Percentiles rank a stretch among this genome's conserved stretches.
Evolutionary conservation across 495 filamentous ascomycete genomes (phyloP).

Genomic region (Neurospora sublineolata): DNA sequence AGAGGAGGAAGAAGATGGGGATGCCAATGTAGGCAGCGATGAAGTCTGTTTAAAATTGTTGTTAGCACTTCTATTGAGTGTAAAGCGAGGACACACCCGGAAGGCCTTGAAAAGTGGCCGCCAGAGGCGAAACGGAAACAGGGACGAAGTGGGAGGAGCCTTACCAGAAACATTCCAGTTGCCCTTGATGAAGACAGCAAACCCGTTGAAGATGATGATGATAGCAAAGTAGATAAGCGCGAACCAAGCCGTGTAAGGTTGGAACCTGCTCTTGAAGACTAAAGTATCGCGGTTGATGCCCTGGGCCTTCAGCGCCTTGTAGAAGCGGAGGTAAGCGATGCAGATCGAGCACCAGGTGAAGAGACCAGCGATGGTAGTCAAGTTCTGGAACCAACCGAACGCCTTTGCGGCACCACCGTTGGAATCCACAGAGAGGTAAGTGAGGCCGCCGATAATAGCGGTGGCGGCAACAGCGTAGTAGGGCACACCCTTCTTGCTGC

Average conservation of each 20-base stretch:
- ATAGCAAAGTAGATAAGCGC: constrained; percentile 38
- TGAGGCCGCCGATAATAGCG: constrained; percentile 36
- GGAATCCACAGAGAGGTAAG: constrained; percentile 35
- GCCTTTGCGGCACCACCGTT: constrained; percentile 35
- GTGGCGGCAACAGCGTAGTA: constrained; percentile 34
- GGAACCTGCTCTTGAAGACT: constrained; percentile 40
- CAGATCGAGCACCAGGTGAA: constrained; percentile 45
- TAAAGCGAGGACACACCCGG: background rate
- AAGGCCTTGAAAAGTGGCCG: background rate
- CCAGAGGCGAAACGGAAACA: constrained; percentile 8
- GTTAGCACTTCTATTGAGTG: background rate
- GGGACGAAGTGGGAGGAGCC: constrained; percentile 15
- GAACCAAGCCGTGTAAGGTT: constrained; percentile 43
- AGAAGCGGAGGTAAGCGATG: constrained; percentile 50
- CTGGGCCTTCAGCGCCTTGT: constrained; percentile 40
- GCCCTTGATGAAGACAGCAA: constrained; percentile 49
- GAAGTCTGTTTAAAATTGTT: constrained; percentile 23
- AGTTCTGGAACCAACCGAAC: constrained; percentile 44
- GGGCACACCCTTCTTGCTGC: constrained; percentile 43
- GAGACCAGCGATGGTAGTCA: constrained; percentile 27
- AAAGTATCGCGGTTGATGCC: constrained; percentile 32
- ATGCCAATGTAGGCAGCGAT: constrained; percentile 55
- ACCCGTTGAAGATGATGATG: constrained; percentile 49
- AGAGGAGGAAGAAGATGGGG: constrained; percentile 45
- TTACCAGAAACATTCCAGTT: constrained; percentile 21